Percentiles rank a stretch among this genome's conserved stretches.
Evolutionary conservation across 805 yeast genomes (phyloP).

Genomic region (Yarrowia osloensis): DNA sequence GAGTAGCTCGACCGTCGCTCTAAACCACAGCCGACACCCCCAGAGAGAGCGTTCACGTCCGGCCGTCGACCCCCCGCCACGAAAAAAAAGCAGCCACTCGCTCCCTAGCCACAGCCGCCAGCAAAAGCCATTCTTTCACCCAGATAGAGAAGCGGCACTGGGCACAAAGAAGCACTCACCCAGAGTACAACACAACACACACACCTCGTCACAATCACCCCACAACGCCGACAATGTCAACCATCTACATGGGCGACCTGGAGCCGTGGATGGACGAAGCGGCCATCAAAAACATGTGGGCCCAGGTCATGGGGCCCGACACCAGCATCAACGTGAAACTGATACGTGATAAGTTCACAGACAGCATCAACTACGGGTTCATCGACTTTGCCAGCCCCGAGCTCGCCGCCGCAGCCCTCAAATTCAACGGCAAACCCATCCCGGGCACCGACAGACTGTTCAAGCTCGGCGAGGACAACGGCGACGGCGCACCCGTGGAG

Average conservation of each 20-base stretch:
- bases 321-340: slow-evolving; percentile 65
- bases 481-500: slow-evolving; percentile 48
- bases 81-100: background rate
- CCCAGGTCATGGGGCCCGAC: slow-evolving; percentile 50
- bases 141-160: background rate
- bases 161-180: background rate
- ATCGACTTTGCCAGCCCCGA: slow-evolving; percentile 65
- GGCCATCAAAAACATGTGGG: slow-evolving; percentile 69
- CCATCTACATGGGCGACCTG: slow-evolving; percentile 75
- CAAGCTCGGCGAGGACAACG: slow-evolving; percentile 52
- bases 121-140: background rate
- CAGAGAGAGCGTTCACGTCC: background rate
- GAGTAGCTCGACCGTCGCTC: slow-evolving; percentile 7
- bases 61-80: background rate
- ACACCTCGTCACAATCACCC: background rate
- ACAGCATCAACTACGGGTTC: slow-evolving; percentile 78
- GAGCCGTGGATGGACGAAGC: slow-evolving; percentile 83
- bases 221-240: background rate
- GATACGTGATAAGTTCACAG: slow-evolving; percentile 61
- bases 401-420: slow-evolving; percentile 65
- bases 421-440: slow-evolving; percentile 66
- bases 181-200: background rate
- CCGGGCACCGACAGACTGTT: slow-evolving; percentile 62
- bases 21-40: background rate
- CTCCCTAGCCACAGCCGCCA: background rate